Percentiles rank a stretch among this genome's conserved stretches.
Evolutionary conservation across 306 rosid genomes (phyloP).

Genomic region (Lagenaria siceraria): DNA sequence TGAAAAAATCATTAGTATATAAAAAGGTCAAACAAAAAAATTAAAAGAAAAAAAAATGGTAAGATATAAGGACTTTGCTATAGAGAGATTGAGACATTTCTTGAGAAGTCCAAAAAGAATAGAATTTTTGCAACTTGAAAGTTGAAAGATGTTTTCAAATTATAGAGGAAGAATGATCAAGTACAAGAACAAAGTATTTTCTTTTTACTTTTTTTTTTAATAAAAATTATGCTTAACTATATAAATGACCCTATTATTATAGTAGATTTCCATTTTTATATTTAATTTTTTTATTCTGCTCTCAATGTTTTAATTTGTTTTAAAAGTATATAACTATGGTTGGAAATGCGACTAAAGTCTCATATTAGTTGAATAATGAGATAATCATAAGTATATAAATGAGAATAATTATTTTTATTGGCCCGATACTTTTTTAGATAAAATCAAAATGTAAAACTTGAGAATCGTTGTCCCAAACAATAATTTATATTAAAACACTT

Average conservation of each 20-base stretch:
- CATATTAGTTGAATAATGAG: no score
- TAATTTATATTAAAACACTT: not conserved
- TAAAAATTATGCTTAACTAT: not conserved
- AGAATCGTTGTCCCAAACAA: no score
- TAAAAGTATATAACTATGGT: not conserved
- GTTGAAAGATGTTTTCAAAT: not conserved
- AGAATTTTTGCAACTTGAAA: not conserved
- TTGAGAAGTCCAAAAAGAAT: not conserved
- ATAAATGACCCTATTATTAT: not conserved
- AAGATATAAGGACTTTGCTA: not conserved
- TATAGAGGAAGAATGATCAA: not conserved
- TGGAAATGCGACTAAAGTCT: no score
- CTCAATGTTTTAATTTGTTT: no score
- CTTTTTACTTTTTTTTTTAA: not conserved
- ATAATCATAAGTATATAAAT: no score
- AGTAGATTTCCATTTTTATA: not conserved
- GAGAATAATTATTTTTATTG: no score
- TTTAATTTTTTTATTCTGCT: no score
- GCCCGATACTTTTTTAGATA: no score
- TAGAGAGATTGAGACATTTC: not conserved
- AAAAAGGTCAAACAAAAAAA: not conserved
- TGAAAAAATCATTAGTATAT: not conserved
- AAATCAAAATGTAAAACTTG: no score
- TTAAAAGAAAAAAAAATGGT: not conserved
- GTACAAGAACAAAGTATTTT: not conserved